Percentiles rank a stretch among this genome's conserved stretches.
These are phyloP conservation scores for Hypomontagnella submonticulosa DNA, from an alignment of 495 filamentous ascomycete genomes.

Conservation along the genomic window DNA sequence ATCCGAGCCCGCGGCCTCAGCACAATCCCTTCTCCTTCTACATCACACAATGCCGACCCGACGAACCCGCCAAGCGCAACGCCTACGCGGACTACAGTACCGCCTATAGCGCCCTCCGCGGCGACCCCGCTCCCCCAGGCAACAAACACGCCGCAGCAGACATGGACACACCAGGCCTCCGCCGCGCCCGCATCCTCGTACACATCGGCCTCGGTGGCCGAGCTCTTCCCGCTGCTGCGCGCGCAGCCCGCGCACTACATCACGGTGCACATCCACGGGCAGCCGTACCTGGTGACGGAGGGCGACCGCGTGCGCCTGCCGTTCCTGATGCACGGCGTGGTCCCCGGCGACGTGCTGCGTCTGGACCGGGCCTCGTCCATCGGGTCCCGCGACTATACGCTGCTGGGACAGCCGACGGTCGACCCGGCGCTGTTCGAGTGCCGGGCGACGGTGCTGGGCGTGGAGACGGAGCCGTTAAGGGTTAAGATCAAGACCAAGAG, in stretches of 20 bases:
- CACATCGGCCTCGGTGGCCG: constrained; percentile 67
- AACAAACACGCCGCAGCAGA: constrained; percentile 45
- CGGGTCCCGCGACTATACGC: constrained; percentile 89
- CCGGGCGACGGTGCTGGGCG: constrained; percentile 83
- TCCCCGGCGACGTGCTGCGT: constrained; percentile 83
- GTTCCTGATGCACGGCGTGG: constrained; percentile 88
- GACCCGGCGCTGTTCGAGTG: constrained; percentile 87
- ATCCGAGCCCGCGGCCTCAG: constrained; percentile 35
- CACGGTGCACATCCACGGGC: constrained; percentile 84
- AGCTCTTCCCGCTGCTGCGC: constrained; percentile 79
- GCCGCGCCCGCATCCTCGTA: constrained; percentile 42
- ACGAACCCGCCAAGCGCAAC: constrained; percentile 28
- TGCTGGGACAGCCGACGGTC: constrained; percentile 79
- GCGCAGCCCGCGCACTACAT: constrained; percentile 88
- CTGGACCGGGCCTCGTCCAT: constrained; percentile 82
- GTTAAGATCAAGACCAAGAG: constrained; percentile 93
- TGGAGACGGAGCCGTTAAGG: constrained; percentile 87
- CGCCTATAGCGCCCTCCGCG: constrained; percentile 55
- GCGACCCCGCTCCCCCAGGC: constrained; percentile 37
- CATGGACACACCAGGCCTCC: constrained; percentile 34
- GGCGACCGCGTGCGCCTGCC: constrained; percentile 92
- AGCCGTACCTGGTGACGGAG: constrained; percentile 87
- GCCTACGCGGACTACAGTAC: constrained; percentile 44
- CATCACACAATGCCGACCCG: constrained; percentile 46
- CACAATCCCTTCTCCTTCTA: constrained; percentile 30